Evolutionary conservation across 2,329 filamentous ascomycete species (phyloP).

Genomic region (Colletotrichum brevisporum): DNA sequence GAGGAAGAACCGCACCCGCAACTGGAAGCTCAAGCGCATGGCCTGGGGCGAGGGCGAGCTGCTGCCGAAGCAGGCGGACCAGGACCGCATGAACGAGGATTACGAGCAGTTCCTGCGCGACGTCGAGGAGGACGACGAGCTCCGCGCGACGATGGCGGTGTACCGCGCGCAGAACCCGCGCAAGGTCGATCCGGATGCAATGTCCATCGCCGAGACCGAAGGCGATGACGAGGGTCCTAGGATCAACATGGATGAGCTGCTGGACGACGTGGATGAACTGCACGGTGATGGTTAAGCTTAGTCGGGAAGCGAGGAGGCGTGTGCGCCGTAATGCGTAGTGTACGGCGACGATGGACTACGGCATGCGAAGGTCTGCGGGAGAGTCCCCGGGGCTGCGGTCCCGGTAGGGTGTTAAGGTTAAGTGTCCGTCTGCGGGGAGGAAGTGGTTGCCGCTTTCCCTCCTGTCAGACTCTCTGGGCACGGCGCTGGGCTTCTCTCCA

Average conservation of each 20-base stretch:
- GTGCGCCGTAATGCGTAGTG: background rate
- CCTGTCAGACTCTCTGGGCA: background rate
- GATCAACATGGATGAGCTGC: conserved; percentile 83
- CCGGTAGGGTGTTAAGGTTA: conserved; percentile 23
- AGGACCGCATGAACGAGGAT: conserved; percentile 89
- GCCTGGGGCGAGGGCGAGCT: conserved; percentile 89
- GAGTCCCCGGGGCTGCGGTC: conserved; percentile 9
- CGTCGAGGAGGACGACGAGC: conserved; percentile 94
- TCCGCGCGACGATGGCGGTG: conserved; percentile 85
- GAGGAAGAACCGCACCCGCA: conserved; percentile 85
- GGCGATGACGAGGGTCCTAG: conserved; percentile 76
- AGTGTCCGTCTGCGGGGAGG: conserved; percentile 33
- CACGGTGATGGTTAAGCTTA: conserved; percentile 70
- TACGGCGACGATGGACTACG: background rate
- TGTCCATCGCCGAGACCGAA: conserved; percentile 76
- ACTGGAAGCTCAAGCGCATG: conserved; percentile 97
- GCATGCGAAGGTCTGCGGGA: conserved; percentile 15
- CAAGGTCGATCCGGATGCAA: conserved; percentile 70
- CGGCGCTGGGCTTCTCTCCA: conserved; percentile 14
- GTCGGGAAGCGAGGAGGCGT: background rate
- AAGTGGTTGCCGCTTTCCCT: background rate
- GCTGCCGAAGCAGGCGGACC: conserved; percentile 87
- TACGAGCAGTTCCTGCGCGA: conserved; percentile 98
- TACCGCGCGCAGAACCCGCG: conserved; percentile 78
- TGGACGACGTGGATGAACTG: conserved; percentile 95